Percentiles rank a stretch among this genome's conserved stretches.
phyloP scores from a whole-genome alignment of 768 basidiomycete species.

The Tricholomella constricta region DNA sequence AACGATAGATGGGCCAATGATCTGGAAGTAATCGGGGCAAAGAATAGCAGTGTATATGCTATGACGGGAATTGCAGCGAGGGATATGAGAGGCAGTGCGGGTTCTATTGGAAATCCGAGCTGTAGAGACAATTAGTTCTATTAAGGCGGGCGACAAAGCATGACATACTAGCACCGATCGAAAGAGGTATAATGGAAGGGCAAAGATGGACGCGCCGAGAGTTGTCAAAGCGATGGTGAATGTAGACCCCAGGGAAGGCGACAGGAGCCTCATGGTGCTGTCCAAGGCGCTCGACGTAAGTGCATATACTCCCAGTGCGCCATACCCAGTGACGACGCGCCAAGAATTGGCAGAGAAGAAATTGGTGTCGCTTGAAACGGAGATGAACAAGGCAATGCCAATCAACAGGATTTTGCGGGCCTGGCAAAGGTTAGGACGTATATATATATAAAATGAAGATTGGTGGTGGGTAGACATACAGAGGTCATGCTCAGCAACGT shows the following conservation, averaged over 20 bases:
- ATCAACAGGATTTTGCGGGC: slow-evolving; percentile 51
- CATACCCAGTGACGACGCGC: slow-evolving; percentile 62
- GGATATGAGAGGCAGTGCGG: slow-evolving; percentile 56
- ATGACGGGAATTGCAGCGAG: slow-evolving; percentile 63
- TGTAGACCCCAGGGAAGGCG: slow-evolving; percentile 57
- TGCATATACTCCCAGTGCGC: slow-evolving; percentile 61
- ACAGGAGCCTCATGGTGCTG: slow-evolving; percentile 58
- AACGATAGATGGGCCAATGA: slow-evolving; percentile 50
- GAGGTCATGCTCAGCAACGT: slow-evolving; percentile 50
- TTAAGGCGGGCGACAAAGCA: neutral
- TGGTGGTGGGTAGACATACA: slow-evolving; percentile 36
- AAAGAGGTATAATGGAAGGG: slow-evolving; percentile 66
- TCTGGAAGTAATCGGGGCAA: slow-evolving; percentile 51
- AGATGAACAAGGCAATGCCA: slow-evolving; percentile 49
- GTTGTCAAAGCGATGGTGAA: slow-evolving; percentile 58
- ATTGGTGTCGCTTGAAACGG: slow-evolving; percentile 58
- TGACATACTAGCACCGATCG: slow-evolving; percentile 56
- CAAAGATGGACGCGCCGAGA: slow-evolving; percentile 63
- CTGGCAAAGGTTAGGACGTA: slow-evolving; percentile 32
- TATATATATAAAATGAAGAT: neutral
- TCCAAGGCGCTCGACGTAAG: slow-evolving; percentile 62
- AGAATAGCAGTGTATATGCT: slow-evolving; percentile 62
- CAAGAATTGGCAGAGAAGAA: slow-evolving; percentile 41
- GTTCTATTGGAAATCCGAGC: slow-evolving; percentile 53
- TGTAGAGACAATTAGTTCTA: slow-evolving; percentile 18